Evolutionary conservation across 1,284 basidiomycete species (phyloP), one percentile per base, ranked within the genome.

Genomic region (Pholiota adiposa): DNA sequence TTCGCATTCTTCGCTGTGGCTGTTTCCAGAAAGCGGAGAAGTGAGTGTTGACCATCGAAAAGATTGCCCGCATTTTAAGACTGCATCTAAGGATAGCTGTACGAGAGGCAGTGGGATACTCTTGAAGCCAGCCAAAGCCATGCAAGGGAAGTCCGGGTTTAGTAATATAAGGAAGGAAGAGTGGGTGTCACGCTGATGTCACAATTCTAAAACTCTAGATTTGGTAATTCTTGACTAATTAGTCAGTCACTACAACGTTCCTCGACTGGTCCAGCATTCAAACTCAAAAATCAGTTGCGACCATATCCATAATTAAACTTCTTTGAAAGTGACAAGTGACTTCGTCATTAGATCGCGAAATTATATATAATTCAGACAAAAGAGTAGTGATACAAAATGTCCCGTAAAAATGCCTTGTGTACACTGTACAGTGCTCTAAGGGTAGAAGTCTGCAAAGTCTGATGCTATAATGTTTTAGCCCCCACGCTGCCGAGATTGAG

Each of bases 1-100:
- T 40, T 36, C n/a, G n/a, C n/a, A n/a, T n/a, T n/a, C n/a, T n/a
- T n/a, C 27, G 21, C 19, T 27, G 33, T 14, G 27, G n/a, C 19
- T 23, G 31, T 56, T 58, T 50, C 68, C 64, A n/a, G 58, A 56
- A 21, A 63, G 46, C 14, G 69, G 60, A 11, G 87, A 72, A 43
- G 82, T 78, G 59, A 83, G 74, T n/a, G 77, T 77, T 23, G 79
- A 79, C 92, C 92, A 93, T 31, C 92, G 86, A 71, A 93, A 93
- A 2, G 90, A 91, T 69, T 94, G 91, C 1, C 91, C 91, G 61
- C 89, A 93, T 71, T 85, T 88, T 8, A 94, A 77, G 8, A 93
- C 91, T 1, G 87, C 85, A 55, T 85, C 75, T 41, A 93, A 79
- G 31, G 85, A 90, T 25, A 93, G 77, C 70, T 93, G 90, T 9